Evolutionary conservation across 2,329 filamentous ascomycete species (phyloP), one percentile per base, ranked within the genome.

Genomic region (Claviceps sp.): DNA sequence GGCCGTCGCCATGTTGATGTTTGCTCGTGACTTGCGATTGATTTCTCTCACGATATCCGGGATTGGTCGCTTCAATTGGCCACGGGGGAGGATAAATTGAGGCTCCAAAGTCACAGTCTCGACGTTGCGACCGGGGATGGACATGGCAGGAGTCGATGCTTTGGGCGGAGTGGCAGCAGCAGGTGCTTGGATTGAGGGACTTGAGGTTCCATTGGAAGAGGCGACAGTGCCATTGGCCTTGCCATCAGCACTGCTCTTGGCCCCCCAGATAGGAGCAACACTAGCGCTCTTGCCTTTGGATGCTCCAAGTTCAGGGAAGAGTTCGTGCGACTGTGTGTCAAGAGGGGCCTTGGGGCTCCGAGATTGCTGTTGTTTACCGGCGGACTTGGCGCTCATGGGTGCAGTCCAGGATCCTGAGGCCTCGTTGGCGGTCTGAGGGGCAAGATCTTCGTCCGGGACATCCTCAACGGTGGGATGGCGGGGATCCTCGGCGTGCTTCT

Each of bases 21-120:
- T 87, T 54, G 90, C 89, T 65, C 91, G 89, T 55, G 88, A 95
- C 64, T 85, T 87, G 70, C 85, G 87, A 71, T 95, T 96, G 70
- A 97, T 87, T 58, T 96, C 89, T 65, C 88, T 87, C 63, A 96
- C 74, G 58, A 93, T 84, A 59, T 97, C 91, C 36, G 81, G 74
- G 49, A 96, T 76, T 7, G 91, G 88, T 60, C 88, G 88, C 75
- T 87, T 94, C 62, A 96, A 73, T 66, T 95, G 83, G 54, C 73
- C 74, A 44, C 85, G 81, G 18, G 88, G 84, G 47, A 87, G 77
- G 65, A 97, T 79, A 65, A 93, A 84, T 46, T 82, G 79, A 8
- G 85, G 81, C 51, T 85, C 81, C 54, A 95, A 77, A 26, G 80
- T 77, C 57, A 94, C 81, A 41, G 79, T 78, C 67, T 95, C 88